Evolutionary conservation across 768 basidiomycete species (phyloP).

Genomic region (Phlebiopsis flavidoalba): DNA sequence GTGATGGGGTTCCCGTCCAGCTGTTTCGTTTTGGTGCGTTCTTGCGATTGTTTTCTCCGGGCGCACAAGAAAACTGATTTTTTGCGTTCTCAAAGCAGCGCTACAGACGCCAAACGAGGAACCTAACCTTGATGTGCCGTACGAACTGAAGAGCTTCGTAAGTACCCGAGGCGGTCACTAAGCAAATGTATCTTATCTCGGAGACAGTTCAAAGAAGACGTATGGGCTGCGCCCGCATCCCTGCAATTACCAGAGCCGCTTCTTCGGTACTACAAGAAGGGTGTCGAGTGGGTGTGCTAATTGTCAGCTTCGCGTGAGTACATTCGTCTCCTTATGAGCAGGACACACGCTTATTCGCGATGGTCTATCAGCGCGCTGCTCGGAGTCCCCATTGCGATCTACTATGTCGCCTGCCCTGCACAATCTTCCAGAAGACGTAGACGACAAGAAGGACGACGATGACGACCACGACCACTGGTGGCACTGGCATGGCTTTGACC

Average conservation of each 20-base stretch:
- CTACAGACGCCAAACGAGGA: slow-evolving; percentile 12
- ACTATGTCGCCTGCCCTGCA: slow-evolving; percentile 29
- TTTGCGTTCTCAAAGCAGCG: slow-evolving; percentile 9
- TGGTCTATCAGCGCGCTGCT: slow-evolving; percentile 30
- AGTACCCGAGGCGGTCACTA: not conserved
- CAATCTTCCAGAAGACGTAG: slow-evolving; percentile 21
- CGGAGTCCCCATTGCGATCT: slow-evolving; percentile 34
- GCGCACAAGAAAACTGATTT: not conserved
- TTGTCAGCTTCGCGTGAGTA: slow-evolving; percentile 36
- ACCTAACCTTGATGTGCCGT: slow-evolving; percentile 19
- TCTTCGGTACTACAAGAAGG: slow-evolving; percentile 36
- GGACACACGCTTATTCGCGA: not conserved
- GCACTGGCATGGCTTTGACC: slow-evolving; percentile 14
- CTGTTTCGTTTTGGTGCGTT: slow-evolving; percentile 1
- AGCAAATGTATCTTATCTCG: not conserved
- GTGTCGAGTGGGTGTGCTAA: slow-evolving; percentile 39
- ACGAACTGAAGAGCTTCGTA: slow-evolving; percentile 32
- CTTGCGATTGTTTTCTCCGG: not conserved
- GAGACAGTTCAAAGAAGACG: slow-evolving; percentile 24
- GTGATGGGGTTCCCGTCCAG: not conserved
- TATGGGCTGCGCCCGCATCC: slow-evolving; percentile 36
- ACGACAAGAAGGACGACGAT: slow-evolving; percentile 15
- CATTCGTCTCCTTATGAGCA: not conserved
- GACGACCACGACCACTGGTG: slow-evolving; percentile 2
- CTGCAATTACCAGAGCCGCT: too few species aligned